These are phyloP conservation scores for Apocynum venetum DNA, from an alignment of 257 asterid genomes.

Conservation along the genomic window DNA sequence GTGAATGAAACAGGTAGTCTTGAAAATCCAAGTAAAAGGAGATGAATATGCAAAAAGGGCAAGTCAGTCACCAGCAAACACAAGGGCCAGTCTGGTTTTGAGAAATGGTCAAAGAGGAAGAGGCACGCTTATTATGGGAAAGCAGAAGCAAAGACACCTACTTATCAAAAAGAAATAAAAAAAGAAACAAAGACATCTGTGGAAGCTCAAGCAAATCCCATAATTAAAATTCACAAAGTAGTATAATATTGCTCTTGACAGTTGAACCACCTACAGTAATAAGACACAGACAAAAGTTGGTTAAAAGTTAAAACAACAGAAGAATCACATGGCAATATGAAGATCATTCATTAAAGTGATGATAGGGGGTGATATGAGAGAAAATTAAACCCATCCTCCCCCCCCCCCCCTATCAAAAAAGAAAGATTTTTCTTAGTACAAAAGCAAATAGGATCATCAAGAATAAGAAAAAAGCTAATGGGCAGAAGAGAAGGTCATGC, in stretches of 20 bases:
- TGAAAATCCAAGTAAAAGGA: slow-evolving; percentile 2
- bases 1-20: not conserved
- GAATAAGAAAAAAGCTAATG: not conserved
- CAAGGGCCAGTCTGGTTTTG: slow-evolving; percentile 4
- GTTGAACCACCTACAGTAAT: slow-evolving; percentile 23
- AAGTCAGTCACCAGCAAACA: not conserved
- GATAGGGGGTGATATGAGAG: slow-evolving; percentile 12
- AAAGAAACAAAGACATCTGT: not conserved
- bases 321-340: slow-evolving; percentile 33
- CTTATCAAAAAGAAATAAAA: no score
- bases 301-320: slow-evolving; percentile 27
- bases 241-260: slow-evolving; percentile 11
- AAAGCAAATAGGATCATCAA: not conserved
- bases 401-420: not conserved
- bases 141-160: not conserved
- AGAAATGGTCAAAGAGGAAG: slow-evolving; percentile 14
- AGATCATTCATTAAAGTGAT: slow-evolving; percentile 12
- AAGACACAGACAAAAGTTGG: slow-evolving; percentile 23
- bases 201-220: not conserved
- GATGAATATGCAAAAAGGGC: slow-evolving; percentile 4
- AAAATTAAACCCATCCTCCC: not conserved
- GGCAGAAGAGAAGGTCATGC: not conserved
- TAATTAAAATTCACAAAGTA: slow-evolving; percentile 1
- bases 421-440: slow-evolving; percentile 1
- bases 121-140: slow-evolving; percentile 4